phyloP scores from a whole-genome alignment of 148 eudicot genomes.

The Pharnaceum exiguum region DNA sequence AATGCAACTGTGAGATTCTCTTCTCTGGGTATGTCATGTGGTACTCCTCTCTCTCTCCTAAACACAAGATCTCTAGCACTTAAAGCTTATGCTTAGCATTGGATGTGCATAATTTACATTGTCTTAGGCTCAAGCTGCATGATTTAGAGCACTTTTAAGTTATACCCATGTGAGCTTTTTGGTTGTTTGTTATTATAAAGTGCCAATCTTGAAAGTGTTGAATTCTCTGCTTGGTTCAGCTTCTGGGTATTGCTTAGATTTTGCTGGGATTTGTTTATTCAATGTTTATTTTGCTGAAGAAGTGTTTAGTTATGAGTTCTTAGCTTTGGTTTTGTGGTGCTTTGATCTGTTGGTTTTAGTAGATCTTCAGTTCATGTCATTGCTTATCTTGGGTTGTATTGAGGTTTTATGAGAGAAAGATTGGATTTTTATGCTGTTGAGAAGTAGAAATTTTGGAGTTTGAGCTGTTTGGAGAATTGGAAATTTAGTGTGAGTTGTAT shows the following conservation, averaged over 20 bases:
- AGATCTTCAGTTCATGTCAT: slow-evolving; percentile 19
- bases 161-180: slow-evolving; percentile 1
- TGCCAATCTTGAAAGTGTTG: slow-evolving; percentile 6
- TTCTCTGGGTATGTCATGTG: no score
- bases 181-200: neutral
- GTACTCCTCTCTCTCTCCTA: neutral
- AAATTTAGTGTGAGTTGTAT: neutral
- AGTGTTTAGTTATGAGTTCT: neutral
- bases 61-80: slow-evolving; percentile 20
- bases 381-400: neutral
- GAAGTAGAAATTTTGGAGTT: no score
- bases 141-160: slow-evolving; percentile 8
- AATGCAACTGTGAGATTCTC: neutral
- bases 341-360: slow-evolving; percentile 15
- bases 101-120: no score
- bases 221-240: slow-evolving; percentile 15
- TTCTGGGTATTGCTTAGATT: slow-evolving; percentile 19
- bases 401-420: neutral
- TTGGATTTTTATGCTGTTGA: slow-evolving; percentile 8
- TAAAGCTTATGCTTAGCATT: no score
- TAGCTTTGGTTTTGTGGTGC: neutral
- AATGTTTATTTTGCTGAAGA: no score
- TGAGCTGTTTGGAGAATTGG: no score
- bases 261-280: neutral
- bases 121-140: slow-evolving; percentile 5